Evolutionary conservation across 1,284 basidiomycete genomes (phyloP), one percentile per base, ranked within the genome.

Genomic region (Marasmius fiardii): DNA sequence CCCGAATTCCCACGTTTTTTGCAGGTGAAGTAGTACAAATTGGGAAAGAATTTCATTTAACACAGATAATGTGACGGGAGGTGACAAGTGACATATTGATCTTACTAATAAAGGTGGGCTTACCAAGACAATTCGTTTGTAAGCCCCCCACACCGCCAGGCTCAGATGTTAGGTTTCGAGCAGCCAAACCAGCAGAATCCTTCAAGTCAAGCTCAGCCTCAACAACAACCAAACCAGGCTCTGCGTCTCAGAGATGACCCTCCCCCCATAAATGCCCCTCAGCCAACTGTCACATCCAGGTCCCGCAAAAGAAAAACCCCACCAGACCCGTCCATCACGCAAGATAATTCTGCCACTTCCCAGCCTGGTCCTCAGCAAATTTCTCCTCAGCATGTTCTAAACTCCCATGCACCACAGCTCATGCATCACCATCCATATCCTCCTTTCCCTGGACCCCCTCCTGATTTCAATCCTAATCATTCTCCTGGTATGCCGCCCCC

Each of bases 161-260:
- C 34, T 18, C 33, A 53, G 18, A 56, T 48, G 55, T 33, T 52
- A 33, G 48, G 51, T 37, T 52, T 52, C 39, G 39, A 52, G 35
- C 18, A 45, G 20, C 18, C 43, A 24, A 48, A 54, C 47, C 31
- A 16, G n/a, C 37, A 20, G 23, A 18, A 37, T 26, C 7, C 28
- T 21, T n/a, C n/a, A 23, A 10, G 31, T 51, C 50, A 37, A 23
- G 12, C 37, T 37, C 50, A 49, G 28, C 26, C 28, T 16, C 28
- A 31, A 20, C 39, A 41, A 20, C 39, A 41, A 16, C 39, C 39
- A 41, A 41, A 41, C 20, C 39, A 41, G 57, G 76, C 81, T 34
- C 83, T 88, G 78, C 81, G 83, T 64, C 77, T 88, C 35, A 79
- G 81, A 63, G 84, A 87, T 48, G 83, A 85, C 50, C 77, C 74